Evolutionary conservation across 2,329 filamentous ascomycete species (phyloP).

Genomic region (Geosmithia flava): DNA sequence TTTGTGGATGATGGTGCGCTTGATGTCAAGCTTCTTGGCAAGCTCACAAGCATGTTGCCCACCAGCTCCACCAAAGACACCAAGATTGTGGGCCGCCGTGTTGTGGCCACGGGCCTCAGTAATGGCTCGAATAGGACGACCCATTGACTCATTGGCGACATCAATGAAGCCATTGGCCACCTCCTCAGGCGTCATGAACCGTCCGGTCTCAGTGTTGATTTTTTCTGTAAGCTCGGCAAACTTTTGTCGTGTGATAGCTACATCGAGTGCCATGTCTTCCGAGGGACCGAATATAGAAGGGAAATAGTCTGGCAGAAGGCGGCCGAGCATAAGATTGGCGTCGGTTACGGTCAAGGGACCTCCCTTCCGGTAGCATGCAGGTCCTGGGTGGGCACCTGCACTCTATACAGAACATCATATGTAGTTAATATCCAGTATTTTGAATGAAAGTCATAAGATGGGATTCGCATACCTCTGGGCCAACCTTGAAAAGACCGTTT

Average conservation of each 20-base stretch:
- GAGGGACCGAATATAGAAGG: conserved; percentile 90
- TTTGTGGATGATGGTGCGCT: conserved; percentile 71
- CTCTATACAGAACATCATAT: too few species aligned
- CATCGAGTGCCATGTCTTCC: conserved; percentile 70
- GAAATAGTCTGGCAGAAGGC: conserved; percentile 80
- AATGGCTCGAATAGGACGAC: conserved; percentile 74
- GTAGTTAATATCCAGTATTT: too few species aligned
- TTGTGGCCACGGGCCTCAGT: conserved; percentile 89
- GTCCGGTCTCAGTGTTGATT: conserved; percentile 53
- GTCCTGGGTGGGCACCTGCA: conserved; percentile 77
- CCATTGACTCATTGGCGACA: conserved; percentile 87
- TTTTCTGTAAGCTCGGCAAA: conserved; percentile 65
- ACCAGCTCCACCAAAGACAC: conserved; percentile 84
- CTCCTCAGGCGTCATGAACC: conserved; percentile 1
- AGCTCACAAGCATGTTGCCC: conserved; percentile 73
- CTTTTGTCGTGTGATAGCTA: conserved; percentile 58
- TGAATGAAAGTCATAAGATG: too few species aligned
- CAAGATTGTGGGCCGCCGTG: conserved; percentile 74
- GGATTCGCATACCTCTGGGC: conserved; percentile 63
- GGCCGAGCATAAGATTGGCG: conserved; percentile 74
- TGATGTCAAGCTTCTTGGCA: conserved; percentile 70
- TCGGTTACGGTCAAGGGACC: conserved; percentile 85
- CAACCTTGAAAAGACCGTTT: conserved; percentile 82
- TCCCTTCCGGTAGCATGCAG: conserved; percentile 80
- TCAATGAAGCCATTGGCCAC: conserved; percentile 53